Evolutionary conservation across 805 yeast genomes (phyloP), one percentile per base, ranked within the genome.

Genomic region (Komagataella pseudopastoris): DNA sequence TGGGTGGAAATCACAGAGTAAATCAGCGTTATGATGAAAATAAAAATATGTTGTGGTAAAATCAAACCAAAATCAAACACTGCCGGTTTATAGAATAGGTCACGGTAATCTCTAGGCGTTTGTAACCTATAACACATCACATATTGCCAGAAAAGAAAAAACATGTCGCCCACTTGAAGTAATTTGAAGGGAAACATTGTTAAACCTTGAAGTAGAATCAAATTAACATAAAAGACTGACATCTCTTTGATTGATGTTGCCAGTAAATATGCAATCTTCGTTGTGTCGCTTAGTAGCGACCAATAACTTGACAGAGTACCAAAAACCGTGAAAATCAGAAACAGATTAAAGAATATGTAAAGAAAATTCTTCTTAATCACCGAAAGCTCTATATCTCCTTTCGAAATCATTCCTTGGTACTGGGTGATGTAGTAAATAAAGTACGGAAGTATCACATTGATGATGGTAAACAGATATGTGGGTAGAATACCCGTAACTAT

Each of bases 171-270:
- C 45, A 75, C 64, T 59, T 80, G 84, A 12, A 78, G 64, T 46
- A 78, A 65, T 51, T 76, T 71, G 46, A 78, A 75, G 3, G 83
- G 83, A 56, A 78, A 76, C 81, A 80, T 77, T 1, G 80, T 80
- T 50, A 80, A 58, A 0, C 89, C 93, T 63, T 85, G 93, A 52
- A 85, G 72, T 20, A 85, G 69, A 53, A 85, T 84, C 64, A 78
- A 70, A 59, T 78, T 80, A 50, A 74, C 78, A 56, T 78, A 78
- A 56, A 78, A 78, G 48, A 78, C 64, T 2, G 81, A 75, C 44
- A 76, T 63, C 46, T 72, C 68, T 58, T 75, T 76, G 51, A 78
- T 68, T 1, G 82, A 76, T 10, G 69, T 65, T 5, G 83, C 83
- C 53, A 78, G 60, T 51, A 76, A 72, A 51, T 73, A 76, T 0